A percentile compares a stretch with the other conserved stretches of the same genome.
Conservation (phyloP, 164 flowering plant genomes). For the Platanus orientalis region DNA sequence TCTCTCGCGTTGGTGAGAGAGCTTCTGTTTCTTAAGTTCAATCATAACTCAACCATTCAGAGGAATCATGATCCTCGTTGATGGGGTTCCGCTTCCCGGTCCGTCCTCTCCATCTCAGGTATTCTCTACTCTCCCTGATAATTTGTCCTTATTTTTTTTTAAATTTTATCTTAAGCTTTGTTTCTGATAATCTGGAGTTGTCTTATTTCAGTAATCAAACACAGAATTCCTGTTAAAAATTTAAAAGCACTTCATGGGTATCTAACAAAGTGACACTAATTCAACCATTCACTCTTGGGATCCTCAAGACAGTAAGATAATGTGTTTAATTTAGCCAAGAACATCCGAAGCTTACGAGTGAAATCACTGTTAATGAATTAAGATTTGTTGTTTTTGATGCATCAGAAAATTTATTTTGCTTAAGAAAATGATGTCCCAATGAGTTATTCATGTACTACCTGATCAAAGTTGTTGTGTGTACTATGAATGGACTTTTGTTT, state of each 20-base stretch:
- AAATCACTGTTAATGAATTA: not conserved
- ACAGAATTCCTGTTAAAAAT: not conserved
- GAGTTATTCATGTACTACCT: too few relatives aligned
- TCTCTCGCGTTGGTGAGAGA: too few relatives aligned
- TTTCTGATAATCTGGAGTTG: not conserved
- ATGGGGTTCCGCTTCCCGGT: constrained; percentile 6
- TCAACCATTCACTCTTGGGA: not conserved
- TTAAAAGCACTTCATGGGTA: not conserved
- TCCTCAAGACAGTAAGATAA: not conserved
- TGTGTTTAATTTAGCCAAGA: not conserved
- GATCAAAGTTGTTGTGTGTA: too few relatives aligned
- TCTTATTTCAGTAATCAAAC: not conserved
- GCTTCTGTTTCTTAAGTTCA: too few relatives aligned
- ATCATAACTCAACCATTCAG: not conserved
- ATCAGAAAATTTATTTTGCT: not conserved
- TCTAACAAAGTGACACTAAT: not conserved
- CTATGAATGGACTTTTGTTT: too few relatives aligned
- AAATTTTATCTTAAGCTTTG: not conserved
- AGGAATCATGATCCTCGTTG: constrained; percentile 13
- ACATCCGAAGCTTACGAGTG: too few relatives aligned
- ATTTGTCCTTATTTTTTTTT: not conserved
- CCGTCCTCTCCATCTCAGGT: constrained; percentile 11
- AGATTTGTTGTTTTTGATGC: not conserved
- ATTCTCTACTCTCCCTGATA: too few relatives aligned
- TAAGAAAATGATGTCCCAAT: too few relatives aligned